These are phyloP conservation scores for Tephrocybe sp. DNA, from an alignment of 768 basidiomycete genomes.

Conservation along the genomic window DNA sequence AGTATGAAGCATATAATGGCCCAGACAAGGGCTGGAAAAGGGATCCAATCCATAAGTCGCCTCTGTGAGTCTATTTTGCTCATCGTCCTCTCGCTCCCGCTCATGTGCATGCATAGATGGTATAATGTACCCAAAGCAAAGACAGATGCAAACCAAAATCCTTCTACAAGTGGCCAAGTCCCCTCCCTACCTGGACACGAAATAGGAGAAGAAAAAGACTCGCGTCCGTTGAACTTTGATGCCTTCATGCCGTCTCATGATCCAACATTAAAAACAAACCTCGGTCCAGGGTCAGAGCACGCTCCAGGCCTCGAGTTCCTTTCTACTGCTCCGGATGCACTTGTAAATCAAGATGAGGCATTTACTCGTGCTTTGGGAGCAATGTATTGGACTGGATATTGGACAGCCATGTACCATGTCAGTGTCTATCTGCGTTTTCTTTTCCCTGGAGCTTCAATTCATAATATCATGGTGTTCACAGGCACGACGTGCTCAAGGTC, in stretches of 20 bases:
- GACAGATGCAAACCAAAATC: neutral
- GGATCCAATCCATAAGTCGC: constrained; percentile 66
- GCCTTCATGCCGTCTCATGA: constrained; percentile 72
- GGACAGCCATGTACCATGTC: constrained; percentile 85
- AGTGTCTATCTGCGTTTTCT: constrained; percentile 20
- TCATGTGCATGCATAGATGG: constrained; percentile 53
- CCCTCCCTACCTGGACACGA: constrained; percentile 2
- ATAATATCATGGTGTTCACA: constrained; percentile 8
- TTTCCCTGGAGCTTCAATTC: neutral
- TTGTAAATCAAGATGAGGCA: constrained; percentile 68
- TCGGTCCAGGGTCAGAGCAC: constrained; percentile 19
- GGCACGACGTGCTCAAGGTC: constrained; percentile 38
- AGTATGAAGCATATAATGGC: constrained; percentile 75
- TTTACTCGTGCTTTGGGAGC: constrained; percentile 72
- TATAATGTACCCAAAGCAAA: constrained; percentile 56
- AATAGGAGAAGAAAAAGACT: constrained; percentile 43
- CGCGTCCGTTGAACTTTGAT: constrained; percentile 63
- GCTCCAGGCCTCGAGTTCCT: constrained; percentile 21
- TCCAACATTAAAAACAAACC: constrained; percentile 45
- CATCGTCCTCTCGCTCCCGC: neutral
- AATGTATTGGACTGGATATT: constrained; percentile 88
- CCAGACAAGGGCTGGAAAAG: constrained; percentile 70
- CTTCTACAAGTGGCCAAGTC: neutral
- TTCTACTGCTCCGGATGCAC: constrained; percentile 29
- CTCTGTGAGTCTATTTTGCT: constrained; percentile 49